Conservation (phyloP, 768 basidiomycete species). For the Hygrocybe punicea region DNA sequence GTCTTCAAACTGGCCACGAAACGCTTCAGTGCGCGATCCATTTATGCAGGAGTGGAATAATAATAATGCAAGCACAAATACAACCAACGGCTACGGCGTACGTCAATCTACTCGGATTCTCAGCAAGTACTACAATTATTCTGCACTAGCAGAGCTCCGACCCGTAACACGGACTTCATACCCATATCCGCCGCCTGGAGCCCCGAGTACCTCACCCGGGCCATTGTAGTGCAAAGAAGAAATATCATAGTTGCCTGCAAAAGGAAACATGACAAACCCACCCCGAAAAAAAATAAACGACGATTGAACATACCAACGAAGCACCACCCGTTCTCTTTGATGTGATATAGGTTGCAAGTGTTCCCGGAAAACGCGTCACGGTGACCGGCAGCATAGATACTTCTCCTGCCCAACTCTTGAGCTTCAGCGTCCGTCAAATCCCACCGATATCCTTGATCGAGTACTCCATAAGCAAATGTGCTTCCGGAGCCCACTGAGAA, state of each 20-base stretch:
- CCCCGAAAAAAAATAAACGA: background rate
- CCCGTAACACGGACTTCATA: slow-evolving; percentile 70
- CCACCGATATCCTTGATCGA: slow-evolving; percentile 94
- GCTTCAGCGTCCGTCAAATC: slow-evolving; percentile 91
- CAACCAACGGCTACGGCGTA: no score
- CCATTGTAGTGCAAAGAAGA: slow-evolving; percentile 90
- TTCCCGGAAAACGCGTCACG: slow-evolving; percentile 96
- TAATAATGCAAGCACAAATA: no score
- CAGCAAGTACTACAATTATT: slow-evolving; percentile 30
- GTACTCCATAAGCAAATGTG: slow-evolving; percentile 98
- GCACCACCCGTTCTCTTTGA: slow-evolving; percentile 92
- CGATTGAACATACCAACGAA: slow-evolving; percentile 71
- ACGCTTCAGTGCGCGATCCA: slow-evolving; percentile 37
- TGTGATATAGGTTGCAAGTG: slow-evolving; percentile 92
- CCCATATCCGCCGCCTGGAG: slow-evolving; percentile 68
- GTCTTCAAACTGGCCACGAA: slow-evolving; percentile 33
- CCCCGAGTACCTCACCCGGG: slow-evolving; percentile 63
- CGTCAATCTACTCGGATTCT: no score
- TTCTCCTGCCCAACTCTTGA: slow-evolving; percentile 87
- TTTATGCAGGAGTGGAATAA: background rate
- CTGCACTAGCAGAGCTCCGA: slow-evolving; percentile 49
- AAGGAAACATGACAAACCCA: slow-evolving; percentile 3
- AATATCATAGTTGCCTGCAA: slow-evolving; percentile 86
- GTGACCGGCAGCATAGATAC: slow-evolving; percentile 96
- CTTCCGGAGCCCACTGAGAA: slow-evolving; percentile 99